Evolutionary conservation across 2,329 filamentous ascomycete genomes (phyloP).

Genomic region (Scedosporium apiospermum): DNA sequence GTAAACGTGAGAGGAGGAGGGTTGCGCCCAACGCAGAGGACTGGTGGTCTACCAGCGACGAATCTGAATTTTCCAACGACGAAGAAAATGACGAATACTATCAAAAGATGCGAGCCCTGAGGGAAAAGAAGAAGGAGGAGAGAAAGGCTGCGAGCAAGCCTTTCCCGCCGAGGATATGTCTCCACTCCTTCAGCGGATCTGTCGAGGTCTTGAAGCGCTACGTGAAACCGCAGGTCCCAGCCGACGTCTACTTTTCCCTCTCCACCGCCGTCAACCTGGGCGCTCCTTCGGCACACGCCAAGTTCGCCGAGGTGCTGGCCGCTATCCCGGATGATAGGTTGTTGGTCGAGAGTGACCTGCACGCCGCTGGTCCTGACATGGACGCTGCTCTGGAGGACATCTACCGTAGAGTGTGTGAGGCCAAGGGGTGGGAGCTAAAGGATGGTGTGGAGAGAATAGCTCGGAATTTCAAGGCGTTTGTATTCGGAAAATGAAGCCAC

Average conservation of each 20-base stretch:
- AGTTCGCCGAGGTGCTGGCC: conserved; percentile 56
- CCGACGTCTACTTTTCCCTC: conserved; percentile 79
- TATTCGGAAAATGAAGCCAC: conserved; percentile 47
- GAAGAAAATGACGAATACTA: conserved; percentile 22
- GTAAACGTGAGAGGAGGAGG: conserved; percentile 46
- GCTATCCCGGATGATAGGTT: conserved; percentile 69
- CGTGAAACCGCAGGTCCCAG: conserved; percentile 60
- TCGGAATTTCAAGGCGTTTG: conserved; percentile 69
- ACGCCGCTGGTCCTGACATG: conserved; percentile 73
- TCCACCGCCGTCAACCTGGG: conserved; percentile 74
- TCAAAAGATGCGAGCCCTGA: conserved; percentile 11
- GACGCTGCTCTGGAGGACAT: conserved; percentile 68
- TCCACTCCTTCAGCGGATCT: conserved; percentile 86
- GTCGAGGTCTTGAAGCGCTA: conserved; percentile 71
- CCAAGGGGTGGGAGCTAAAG: conserved; percentile 69
- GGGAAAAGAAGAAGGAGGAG: conserved; percentile 11
- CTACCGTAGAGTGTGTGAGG: conserved; percentile 62
- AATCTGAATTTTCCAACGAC: conserved; percentile 22
- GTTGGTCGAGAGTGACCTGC: conserved; percentile 83
- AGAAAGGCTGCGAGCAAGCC: conserved; percentile 33
- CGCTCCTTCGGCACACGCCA: conserved; percentile 18
- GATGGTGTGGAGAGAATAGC: conserved; percentile 60
- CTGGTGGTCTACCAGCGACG: conserved; percentile 20
- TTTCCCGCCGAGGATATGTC: conserved; percentile 80
- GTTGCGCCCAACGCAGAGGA: conserved; percentile 39